Percentiles rank a stretch among this genome's conserved stretches.
These are phyloP conservation scores for Macadamia integrifolia DNA, from an alignment of 164 flowering plant species.

Conservation along the genomic window DNA sequence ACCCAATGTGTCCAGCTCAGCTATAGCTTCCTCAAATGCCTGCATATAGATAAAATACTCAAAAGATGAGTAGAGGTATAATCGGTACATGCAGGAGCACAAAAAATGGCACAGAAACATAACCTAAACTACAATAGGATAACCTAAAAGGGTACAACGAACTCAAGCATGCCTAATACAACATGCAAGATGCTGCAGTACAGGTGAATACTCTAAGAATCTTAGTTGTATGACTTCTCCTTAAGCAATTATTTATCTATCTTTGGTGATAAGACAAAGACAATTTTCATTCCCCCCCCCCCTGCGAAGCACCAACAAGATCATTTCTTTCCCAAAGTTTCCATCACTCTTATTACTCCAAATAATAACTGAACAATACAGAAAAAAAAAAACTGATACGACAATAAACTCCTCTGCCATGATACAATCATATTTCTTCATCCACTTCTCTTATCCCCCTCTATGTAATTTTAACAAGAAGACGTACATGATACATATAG, in stretches of 20 bases:
- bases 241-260: background rate
- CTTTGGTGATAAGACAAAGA: background rate
- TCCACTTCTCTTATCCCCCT: too few relatives aligned
- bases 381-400: too few relatives aligned
- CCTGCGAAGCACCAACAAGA: too few relatives aligned
- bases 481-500: too few relatives aligned
- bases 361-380: too few relatives aligned
- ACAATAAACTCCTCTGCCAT: too few relatives aligned
- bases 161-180: background rate
- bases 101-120: background rate
- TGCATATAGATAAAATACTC: constrained; percentile 9
- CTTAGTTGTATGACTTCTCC: background rate
- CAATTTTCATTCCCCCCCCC: background rate
- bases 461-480: too few relatives aligned
- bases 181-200: background rate
- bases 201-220: too few relatives aligned
- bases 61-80: background rate
- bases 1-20: constrained; percentile 58
- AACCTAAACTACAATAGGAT: background rate
- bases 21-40: constrained; percentile 68
- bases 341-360: too few relatives aligned
- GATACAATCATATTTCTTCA: too few relatives aligned
- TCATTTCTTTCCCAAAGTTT: too few relatives aligned
- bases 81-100: too few relatives aligned
- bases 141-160: background rate